Conservation (phyloP, 208 protist genomes). For the Leishmania braziliensis region DNA sequence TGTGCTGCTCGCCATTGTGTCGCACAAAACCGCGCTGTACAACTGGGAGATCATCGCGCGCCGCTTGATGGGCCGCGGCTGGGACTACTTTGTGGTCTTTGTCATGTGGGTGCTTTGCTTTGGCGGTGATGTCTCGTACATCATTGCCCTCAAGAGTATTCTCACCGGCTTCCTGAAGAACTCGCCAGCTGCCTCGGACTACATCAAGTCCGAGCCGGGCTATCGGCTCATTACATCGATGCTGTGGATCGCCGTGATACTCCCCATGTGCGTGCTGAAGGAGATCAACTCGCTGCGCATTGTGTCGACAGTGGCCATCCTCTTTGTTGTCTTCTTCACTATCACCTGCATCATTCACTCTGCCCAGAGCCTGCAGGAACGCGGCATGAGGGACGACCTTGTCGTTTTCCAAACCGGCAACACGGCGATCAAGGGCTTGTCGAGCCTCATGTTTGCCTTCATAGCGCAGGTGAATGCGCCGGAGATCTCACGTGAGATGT, state of each 20-base stretch:
- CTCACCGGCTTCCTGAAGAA: constrained; percentile 40
- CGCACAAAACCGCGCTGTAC: constrained; percentile 45
- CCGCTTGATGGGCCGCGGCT: constrained; percentile 36
- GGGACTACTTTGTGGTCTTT: constrained; percentile 29
- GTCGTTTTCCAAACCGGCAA: constrained; percentile 55
- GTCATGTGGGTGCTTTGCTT: constrained; percentile 69
- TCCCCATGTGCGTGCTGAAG: constrained; percentile 55
- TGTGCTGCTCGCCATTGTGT: constrained; percentile 47
- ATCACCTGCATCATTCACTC: constrained; percentile 64
- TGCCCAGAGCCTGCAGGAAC: constrained; percentile 21
- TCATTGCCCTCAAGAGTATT: constrained; percentile 59
- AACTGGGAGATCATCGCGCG: constrained; percentile 60
- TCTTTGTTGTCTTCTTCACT: constrained; percentile 75
- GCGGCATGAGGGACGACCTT: constrained; percentile 40
- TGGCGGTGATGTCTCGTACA: constrained; percentile 59
- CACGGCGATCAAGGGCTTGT: constrained; percentile 60
- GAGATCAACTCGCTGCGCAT: constrained; percentile 84
- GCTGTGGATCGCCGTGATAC: constrained; percentile 47
- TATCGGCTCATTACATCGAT: constrained; percentile 47
- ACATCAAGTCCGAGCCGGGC: constrained; percentile 31
- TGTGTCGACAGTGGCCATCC: constrained; percentile 61
- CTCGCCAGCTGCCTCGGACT: constrained; percentile 7
- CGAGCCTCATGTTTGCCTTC: constrained; percentile 24
- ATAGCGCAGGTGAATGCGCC: constrained; percentile 72
- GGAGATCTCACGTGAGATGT: constrained; percentile 65